Evolutionary conservation across 371 early-diverging fungal genomes (phyloP), one percentile per base, ranked within the genome.

Genomic region (Mucor plumbeus): DNA sequence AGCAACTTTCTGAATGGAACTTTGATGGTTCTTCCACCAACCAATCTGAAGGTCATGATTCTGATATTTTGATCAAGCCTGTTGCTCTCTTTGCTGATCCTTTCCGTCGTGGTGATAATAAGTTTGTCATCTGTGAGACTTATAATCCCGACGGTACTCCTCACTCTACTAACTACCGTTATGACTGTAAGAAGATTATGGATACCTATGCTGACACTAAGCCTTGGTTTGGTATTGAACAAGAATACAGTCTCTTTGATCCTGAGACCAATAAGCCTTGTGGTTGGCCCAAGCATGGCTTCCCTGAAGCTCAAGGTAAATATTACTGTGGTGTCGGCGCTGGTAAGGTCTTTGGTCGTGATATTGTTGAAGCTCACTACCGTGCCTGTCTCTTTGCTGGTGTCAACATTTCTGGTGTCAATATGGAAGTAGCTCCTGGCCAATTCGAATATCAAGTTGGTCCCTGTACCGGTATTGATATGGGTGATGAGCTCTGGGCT

Each of bases 211-310:
- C 81, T 15, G 78, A 76, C 41, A 35, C 72, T 38, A 68, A 80
- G 54, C 85, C 88, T 36, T 88, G 88, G 88, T 88, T 88, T 62
- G 88, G 88, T 70, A 85, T 88, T 68, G 88, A 88, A 67, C 87
- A 87, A 70, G 87, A 87, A 66, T 88, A 88, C 59, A 85, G 84
- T 68, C 61, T 88, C 13, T 72, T 88, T 65, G 86, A 88, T 68
- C 67, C 72, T 8, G 80, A 85, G 75, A 82, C 81, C 67, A 63
- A 79, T 59, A 75, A 79, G 70, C 78, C 82, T 33, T 79, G 76
- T 41, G 87, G 88, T 65, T 88, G 88, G 88, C 88, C 88, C 57
- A 79, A 75, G 64, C 78, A 77, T 31, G 88, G 88, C 43, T 84
- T 67, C 81, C 88, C 88, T 19, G 88, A 83, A 56, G 83, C 88